Conservation (phyloP, 352 stramenopile genomes). For the Globisporangium paddicum region DNA sequence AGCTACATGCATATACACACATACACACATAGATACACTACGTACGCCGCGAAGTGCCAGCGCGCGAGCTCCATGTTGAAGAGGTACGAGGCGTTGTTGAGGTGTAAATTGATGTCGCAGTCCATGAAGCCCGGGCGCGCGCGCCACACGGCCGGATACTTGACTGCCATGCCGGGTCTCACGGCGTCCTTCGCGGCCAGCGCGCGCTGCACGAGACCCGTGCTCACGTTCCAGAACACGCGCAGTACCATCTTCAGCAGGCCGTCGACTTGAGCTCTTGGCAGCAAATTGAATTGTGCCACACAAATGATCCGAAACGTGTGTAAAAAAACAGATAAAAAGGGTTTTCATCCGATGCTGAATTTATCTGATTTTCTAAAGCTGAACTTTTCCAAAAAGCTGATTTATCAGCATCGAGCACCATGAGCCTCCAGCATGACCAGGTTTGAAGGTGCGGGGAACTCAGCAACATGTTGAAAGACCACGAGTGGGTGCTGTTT, state of each 20-base stretch:
- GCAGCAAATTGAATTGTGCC: neutral
- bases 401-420: neutral
- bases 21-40: neutral
- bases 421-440: too few relatives aligned
- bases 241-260: conserved; percentile 54
- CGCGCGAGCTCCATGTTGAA: conserved; percentile 85
- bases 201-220: conserved; percentile 46
- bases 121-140: conserved; percentile 63
- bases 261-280: neutral
- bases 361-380: neutral
- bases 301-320: neutral
- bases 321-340: neutral
- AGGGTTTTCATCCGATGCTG: too few relatives aligned
- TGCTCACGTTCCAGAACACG: conserved; percentile 64
- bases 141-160: conserved; percentile 67
- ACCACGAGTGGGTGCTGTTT: neutral
- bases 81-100: conserved; percentile 84
- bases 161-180: conserved; percentile 46
- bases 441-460: neutral
- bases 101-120: conserved; percentile 79
- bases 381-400: neutral
- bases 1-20: neutral
- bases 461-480: neutral
- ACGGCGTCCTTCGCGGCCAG: conserved; percentile 36
- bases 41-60: conserved; percentile 76